Percentiles rank a stretch among this genome's conserved stretches.
These are phyloP conservation scores for Colletotrichum australisinense DNA, from an alignment of 2,329 filamentous ascomycete genomes.

Conservation along the genomic window DNA sequence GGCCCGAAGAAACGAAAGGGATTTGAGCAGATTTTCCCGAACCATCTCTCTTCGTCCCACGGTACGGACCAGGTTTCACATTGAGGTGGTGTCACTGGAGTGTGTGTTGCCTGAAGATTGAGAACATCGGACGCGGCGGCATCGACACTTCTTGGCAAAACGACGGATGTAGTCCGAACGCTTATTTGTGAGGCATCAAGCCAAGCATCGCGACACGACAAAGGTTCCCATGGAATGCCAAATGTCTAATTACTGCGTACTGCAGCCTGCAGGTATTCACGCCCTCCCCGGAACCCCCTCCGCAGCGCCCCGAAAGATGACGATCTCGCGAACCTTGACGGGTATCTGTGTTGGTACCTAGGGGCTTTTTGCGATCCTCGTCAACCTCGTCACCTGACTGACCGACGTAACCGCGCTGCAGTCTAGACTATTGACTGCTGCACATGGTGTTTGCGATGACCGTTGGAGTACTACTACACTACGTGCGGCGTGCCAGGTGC, in stretches of 20 bases:
- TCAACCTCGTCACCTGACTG: constrained; percentile 13
- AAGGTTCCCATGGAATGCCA: constrained; percentile 20
- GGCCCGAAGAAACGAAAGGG: neutral
- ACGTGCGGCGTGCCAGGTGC: constrained; percentile 5
- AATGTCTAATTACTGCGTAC: constrained; percentile 12
- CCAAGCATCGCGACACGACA: constrained; percentile 28
- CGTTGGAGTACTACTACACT: neutral
- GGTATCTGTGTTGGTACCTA: neutral
- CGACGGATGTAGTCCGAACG: constrained; percentile 12
- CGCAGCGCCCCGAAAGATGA: constrained; percentile 11
- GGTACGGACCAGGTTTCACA: constrained; percentile 22
- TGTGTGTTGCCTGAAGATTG: neutral
- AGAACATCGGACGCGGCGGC: constrained; percentile 18
- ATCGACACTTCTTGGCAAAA: constrained; percentile 19
- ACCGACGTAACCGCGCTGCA: constrained; percentile 9
- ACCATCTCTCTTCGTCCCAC: neutral
- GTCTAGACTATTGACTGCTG: neutral
- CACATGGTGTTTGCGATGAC: constrained; percentile 1
- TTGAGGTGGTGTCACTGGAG: neutral
- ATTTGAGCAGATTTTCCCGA: neutral
- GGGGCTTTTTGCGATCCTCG: neutral
- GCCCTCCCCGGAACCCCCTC: neutral
- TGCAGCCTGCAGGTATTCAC: neutral
- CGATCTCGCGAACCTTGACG: constrained; percentile 10
- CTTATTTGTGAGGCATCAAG: constrained; percentile 18